Evolutionary conservation across 2,329 filamentous ascomycete genomes (phyloP), one percentile per base, ranked within the genome.

Genomic region (Fusarium nygamai): DNA sequence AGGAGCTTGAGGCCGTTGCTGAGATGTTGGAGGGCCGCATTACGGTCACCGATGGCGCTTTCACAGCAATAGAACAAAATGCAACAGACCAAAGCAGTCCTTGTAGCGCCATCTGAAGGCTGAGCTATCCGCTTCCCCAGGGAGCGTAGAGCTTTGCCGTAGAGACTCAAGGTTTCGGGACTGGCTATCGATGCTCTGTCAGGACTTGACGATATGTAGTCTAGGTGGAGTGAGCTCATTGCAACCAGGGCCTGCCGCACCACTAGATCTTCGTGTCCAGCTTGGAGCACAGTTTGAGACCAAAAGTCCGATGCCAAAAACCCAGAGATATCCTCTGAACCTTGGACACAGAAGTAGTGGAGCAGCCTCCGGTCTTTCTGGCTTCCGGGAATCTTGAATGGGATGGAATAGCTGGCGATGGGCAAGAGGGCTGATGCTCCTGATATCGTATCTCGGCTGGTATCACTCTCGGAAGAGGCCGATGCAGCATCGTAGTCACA

Each of bases 261-360:
- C 16, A 48, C 29, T 7, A 50, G 22, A 6, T 69, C 66, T 50
- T 69, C 33, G 3, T 69, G 64, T 3, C 66, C 67, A 12, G 61
- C 66, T 27, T 27, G 47, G 0, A 69, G 64, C 5, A 69, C 64
- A 10, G 51, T 34, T 6, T 56, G 33, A 8, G 66, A 69, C 66
- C 66, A 69, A 11, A 69, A 69, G 2, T 56, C 57, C 2, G 64
- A 69, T 11, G 31, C 24, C 5, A 69, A 11, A 54, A 69, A 69
- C 2, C 66, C 66, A 6, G 66, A 63, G 2, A 69, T 69, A 17
- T 69, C 66, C 6, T 29, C 29, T 0, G 66, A 54, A 9, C 66
- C 66, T 20, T 69, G 66, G 1, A 69, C 57, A 16, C 64, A 69
- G 33, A 69, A 69, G n/a, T 69, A 69, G 43, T 69, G 66, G 4